These are phyloP conservation scores for Ophiosphaerella herpotricha DNA, from an alignment of 2,329 filamentous ascomycete species.

Conservation along the genomic window DNA sequence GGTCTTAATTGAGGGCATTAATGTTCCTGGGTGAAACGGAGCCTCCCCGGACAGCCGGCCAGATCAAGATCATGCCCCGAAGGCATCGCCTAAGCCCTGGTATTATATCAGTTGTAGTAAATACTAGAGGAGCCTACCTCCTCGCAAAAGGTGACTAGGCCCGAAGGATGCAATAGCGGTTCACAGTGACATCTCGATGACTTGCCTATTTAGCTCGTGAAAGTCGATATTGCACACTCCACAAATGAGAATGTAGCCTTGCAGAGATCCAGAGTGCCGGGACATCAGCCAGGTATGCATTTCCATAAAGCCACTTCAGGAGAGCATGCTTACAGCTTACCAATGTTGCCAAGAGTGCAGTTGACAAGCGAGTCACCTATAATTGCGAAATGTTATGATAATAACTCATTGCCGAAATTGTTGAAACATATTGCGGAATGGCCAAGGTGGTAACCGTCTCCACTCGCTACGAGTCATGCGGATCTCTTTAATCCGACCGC, in stretches of 20 bases:
- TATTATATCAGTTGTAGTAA: slow-evolving; percentile 14
- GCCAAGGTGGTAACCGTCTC: slow-evolving; percentile 17
- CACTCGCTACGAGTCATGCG: slow-evolving; percentile 24
- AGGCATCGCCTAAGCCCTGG: background rate
- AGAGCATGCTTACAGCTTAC: background rate
- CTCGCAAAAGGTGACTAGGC: background rate
- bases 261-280: background rate
- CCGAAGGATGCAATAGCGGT: background rate
- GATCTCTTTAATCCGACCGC: slow-evolving; percentile 20
- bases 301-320: background rate
- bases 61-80: slow-evolving; percentile 18
- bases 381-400: slow-evolving; percentile 21
- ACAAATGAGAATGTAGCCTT: no score
- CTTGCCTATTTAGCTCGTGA: no score
- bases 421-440: slow-evolving; percentile 19
- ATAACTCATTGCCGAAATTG: slow-evolving; percentile 11
- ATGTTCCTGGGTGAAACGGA: slow-evolving; percentile 10
- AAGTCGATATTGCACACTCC: no score
- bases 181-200: background rate
- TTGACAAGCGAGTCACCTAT: slow-evolving; percentile 13
- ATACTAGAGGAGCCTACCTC: slow-evolving; percentile 5
- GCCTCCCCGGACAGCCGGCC: slow-evolving; percentile 14
- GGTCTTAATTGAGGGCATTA: slow-evolving; percentile 16
- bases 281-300: background rate
- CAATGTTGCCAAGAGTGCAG: background rate